phyloP scores from a whole-genome alignment of 2,329 filamentous ascomycete genomes.

The Chaetomium sp. region DNA sequence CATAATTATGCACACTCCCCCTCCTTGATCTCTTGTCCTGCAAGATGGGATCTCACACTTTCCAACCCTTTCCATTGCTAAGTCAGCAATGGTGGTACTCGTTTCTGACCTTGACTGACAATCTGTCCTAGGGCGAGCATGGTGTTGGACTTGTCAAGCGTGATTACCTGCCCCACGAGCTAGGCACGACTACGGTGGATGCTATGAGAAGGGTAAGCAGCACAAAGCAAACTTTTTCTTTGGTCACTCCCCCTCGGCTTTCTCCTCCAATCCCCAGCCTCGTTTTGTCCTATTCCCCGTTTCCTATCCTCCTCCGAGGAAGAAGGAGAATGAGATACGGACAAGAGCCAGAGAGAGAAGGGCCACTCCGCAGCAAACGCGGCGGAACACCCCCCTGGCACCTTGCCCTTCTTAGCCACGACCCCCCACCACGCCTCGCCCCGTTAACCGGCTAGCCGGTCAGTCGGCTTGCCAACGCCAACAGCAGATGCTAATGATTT shows the following conservation, averaged over 20 bases:
- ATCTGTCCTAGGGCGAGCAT: slow-evolving; percentile 58
- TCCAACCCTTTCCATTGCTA: neutral
- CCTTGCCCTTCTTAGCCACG: too few relatives aligned
- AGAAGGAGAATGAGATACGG: too few relatives aligned
- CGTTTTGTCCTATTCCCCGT: neutral
- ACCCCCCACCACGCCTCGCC: too few relatives aligned
- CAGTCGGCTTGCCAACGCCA: too few relatives aligned
- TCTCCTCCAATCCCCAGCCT: neutral
- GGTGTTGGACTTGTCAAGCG: slow-evolving; percentile 79
- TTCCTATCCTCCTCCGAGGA: neutral
- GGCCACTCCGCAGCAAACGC: too few relatives aligned
- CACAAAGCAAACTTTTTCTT: too few relatives aligned
- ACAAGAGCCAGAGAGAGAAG: too few relatives aligned
- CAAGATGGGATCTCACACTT: neutral
- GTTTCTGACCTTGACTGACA: neutral
- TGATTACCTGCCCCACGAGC: slow-evolving; percentile 73
- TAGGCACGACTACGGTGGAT: slow-evolving; percentile 68
- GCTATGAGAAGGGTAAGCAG: slow-evolving; percentile 67
- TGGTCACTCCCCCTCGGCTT: neutral
- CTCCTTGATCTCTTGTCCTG: too few relatives aligned
- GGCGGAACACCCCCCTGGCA: too few relatives aligned
- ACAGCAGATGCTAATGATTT: neutral
- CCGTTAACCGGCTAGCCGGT: too few relatives aligned
- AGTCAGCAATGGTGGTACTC: too few relatives aligned
- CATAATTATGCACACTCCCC: too few relatives aligned